A percentile compares a stretch with the other conserved stretches of the same genome.
Evolutionary conservation across 768 basidiomycete species (phyloP).

Genomic region (Amanita jacksonii): DNA sequence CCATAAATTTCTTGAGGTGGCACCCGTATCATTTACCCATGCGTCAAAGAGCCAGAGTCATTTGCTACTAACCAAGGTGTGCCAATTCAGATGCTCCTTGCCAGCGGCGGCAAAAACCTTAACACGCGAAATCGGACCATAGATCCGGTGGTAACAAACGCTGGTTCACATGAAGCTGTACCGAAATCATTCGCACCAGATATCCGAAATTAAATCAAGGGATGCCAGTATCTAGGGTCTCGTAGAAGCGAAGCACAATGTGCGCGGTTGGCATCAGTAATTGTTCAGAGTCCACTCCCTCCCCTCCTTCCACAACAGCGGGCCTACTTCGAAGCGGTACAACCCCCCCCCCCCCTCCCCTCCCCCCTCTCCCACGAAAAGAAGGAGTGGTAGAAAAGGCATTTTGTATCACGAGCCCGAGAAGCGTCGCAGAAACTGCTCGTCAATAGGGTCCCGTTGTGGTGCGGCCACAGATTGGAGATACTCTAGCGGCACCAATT

Average conservation of each 20-base stretch:
- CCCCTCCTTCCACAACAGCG: background rate
- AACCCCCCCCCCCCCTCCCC: background rate
- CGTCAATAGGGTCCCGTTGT: slow-evolving; percentile 54
- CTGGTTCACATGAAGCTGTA: slow-evolving; percentile 4
- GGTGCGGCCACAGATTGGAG: slow-evolving; percentile 46
- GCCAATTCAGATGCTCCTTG: too few relatives aligned
- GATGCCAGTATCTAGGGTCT: background rate
- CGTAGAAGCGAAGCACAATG: background rate
- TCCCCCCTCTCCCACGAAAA: too few relatives aligned
- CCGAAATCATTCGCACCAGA: slow-evolving; percentile 4
- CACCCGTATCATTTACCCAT: background rate
- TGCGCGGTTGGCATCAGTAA: background rate
- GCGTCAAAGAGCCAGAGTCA: too few relatives aligned
- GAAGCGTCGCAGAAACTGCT: slow-evolving; percentile 53
- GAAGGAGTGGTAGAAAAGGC: too few relatives aligned
- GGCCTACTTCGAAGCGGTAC: background rate
- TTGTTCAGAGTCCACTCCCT: background rate
- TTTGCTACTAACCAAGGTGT: too few relatives aligned
- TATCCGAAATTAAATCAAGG: slow-evolving; percentile 8
- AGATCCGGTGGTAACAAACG: slow-evolving; percentile 2
- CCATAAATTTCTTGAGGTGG: background rate
- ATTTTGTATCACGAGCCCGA: slow-evolving; percentile 12
- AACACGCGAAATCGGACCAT: background rate
- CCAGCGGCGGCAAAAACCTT: background rate
- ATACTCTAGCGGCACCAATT: slow-evolving; percentile 55